Conservation (phyloP, 768 basidiomycete species). For the Tubosaeta sp. region DNA sequence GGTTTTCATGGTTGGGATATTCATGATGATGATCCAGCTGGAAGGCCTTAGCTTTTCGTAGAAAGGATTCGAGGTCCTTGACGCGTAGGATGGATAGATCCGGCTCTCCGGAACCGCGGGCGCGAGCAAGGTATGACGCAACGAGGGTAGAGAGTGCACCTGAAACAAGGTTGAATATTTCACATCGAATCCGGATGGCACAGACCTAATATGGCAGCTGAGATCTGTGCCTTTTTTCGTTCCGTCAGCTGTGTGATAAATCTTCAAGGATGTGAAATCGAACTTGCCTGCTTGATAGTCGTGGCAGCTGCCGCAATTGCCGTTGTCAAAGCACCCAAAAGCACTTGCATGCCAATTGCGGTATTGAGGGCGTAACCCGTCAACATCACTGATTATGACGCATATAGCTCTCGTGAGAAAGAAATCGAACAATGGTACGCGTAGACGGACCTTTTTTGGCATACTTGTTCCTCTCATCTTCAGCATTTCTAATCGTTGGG, state of each 20-base stretch:
- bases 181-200: neutral
- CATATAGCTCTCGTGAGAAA: too few relatives aligned
- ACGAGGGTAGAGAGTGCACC: conserved; percentile 66
- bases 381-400: conserved; percentile 22
- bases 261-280: neutral
- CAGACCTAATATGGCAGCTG: conserved; percentile 38
- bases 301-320: conserved; percentile 51
- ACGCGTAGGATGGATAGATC: conserved; percentile 53
- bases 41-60: conserved; percentile 59
- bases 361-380: conserved; percentile 35
- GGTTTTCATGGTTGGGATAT: conserved; percentile 7
- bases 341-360: conserved; percentile 60
- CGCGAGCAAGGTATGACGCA: conserved; percentile 68
- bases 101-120: conserved; percentile 67
- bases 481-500: conserved; percentile 50
- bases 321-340: conserved; percentile 64
- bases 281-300: conserved; percentile 38
- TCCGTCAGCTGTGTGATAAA: neutral
- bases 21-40: conserved; percentile 52
- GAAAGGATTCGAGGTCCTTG: conserved; percentile 62
- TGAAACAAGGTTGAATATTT: conserved; percentile 12
- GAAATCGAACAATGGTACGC: too few relatives aligned
- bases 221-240: conserved; percentile 31
- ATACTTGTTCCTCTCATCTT: conserved; percentile 43
- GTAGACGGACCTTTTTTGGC: conserved; percentile 38